Conservation (phyloP, 202 grass and related monocot genomes). For the Miscanthus sacchariflorus region DNA sequence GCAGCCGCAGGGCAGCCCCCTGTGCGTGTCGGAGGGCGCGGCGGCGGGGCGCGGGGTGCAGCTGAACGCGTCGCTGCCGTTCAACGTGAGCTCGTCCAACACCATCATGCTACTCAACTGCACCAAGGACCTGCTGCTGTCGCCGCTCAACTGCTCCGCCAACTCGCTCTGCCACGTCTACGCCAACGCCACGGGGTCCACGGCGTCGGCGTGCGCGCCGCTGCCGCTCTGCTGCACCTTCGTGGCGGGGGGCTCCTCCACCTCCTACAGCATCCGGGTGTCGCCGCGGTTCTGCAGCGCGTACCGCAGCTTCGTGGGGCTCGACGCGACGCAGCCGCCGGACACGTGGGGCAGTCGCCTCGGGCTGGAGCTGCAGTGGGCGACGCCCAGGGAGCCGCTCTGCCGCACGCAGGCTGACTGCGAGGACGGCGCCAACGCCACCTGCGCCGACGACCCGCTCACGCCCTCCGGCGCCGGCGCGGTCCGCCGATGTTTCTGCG, state of each 20-base stretch:
- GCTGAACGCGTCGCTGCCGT: constrained; percentile 73
- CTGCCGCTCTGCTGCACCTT: constrained; percentile 85
- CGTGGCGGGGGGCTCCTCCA: constrained; percentile 65
- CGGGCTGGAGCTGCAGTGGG: constrained; percentile 82
- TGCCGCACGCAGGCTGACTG: constrained; percentile 72
- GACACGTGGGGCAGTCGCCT: constrained; percentile 50
- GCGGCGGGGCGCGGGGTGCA: constrained; percentile 49
- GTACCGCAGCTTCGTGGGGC: constrained; percentile 75
- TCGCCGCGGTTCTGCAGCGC: constrained; percentile 56
- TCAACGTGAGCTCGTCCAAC: constrained; percentile 84
- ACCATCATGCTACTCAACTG: constrained; percentile 89
- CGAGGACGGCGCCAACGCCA: constrained; percentile 64
- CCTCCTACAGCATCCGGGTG: constrained; percentile 60
- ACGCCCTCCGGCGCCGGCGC: neutral
- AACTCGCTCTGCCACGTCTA: constrained; percentile 75
- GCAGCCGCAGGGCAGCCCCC: neutral
- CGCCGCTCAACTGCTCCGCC: constrained; percentile 77
- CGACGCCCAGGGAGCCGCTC: constrained; percentile 66
- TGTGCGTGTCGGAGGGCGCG: constrained; percentile 62
- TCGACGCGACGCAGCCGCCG: constrained; percentile 56
- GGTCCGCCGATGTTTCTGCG: constrained; percentile 66
- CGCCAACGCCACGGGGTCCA: constrained; percentile 57
- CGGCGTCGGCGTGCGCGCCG: constrained; percentile 51
- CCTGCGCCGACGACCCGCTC: constrained; percentile 54
- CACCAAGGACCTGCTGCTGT: constrained; percentile 60